Evolutionary conservation across 352 stramenopile species (phyloP).

Genomic region (Globisporangium cylindrosporum): DNA sequence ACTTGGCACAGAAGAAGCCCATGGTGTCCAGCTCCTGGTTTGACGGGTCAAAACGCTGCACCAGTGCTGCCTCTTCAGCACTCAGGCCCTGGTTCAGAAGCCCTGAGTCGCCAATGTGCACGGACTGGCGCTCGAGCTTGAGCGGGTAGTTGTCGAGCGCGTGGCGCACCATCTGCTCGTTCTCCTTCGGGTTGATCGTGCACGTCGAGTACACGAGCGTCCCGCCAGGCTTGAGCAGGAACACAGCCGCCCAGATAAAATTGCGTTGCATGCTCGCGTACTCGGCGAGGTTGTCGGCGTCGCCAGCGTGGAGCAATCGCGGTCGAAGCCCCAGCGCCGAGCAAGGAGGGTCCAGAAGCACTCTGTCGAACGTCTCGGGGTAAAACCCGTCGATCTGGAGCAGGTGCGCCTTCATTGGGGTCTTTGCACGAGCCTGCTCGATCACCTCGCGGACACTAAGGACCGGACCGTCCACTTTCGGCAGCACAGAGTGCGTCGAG

Average conservation of each 20-base stretch:
- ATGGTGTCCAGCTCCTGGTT: conserved; percentile 84
- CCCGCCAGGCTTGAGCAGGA: conserved; percentile 89
- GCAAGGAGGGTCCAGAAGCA: conserved; percentile 92
- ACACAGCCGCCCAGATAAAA: conserved; percentile 84
- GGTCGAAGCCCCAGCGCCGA: conserved; percentile 92
- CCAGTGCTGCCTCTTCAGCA: conserved; percentile 60
- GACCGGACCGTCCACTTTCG: conserved; percentile 32
- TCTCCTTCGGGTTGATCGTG: conserved; percentile 92
- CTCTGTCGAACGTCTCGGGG: conserved; percentile 91
- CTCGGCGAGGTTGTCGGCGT: conserved; percentile 63
- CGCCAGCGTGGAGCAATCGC: conserved; percentile 83
- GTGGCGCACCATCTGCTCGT: conserved; percentile 91
- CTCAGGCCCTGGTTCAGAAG: conserved; percentile 76
- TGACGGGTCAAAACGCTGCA: conserved; percentile 89
- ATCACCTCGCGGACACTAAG: conserved; percentile 66
- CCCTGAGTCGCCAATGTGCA: conserved; percentile 62
- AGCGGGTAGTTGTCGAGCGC: conserved; percentile 88
- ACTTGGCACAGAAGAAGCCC: conserved; percentile 94
- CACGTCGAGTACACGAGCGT: conserved; percentile 95
- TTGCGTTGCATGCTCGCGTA: conserved; percentile 88
- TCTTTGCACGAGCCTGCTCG: conserved; percentile 37
- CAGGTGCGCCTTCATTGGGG: conserved; percentile 53
- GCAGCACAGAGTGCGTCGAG: conserved; percentile 85
- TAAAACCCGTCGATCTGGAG: conserved; percentile 86
- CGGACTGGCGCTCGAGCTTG: conserved; percentile 61